Base-by-base conservation (phyloP, 306 rosid genomes). In the Medicago lupulina region DNA sequence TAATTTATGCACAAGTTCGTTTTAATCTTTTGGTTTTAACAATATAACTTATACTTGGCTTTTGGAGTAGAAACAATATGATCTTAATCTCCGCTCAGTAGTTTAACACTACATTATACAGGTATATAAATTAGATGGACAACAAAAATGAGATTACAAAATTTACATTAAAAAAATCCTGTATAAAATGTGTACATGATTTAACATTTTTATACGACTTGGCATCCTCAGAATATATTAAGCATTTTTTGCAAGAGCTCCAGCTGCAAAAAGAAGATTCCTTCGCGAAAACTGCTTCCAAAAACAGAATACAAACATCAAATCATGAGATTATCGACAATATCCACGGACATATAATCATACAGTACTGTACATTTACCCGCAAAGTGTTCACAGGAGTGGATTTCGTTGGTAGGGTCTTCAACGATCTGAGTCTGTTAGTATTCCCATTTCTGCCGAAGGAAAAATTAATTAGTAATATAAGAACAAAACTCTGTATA, bases 241-340 rank as follows among this genome's bases (percentile, higher is more conserved):
- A 58, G 74, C 82, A 73, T 60, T 74, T 84, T 85, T 95, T 39
- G 86, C 70, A 31, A 92, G 92, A 21, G 87, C 91, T 49, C 97
- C 99, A 21, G 97, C 89, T 3, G 97, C 98, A 73, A 95, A 88
- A 67, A 95, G 88, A 70, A 95, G 99, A 86, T 95, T 95, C 83
- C 99, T 95, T 75, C 97, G 91, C 74, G 97, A 95, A 85, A 95
- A 95, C 99, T 95, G 93, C 74, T 49, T 77, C 49, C 68, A 34
- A 46, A 15, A 85, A 66, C 34, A 51, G 4, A 70, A 71, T 49
- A 72, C 55, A 67, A 76, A 53, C 25, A 75, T 58, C 18, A 76
- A 43, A 65, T 47, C 16, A 78, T 47, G 57, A 61, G 66, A 19
- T 34, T 50, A 75, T 23, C 28, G 18, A 16, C 8, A 63, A 44